Percentiles rank a stretch among this genome's conserved stretches.
Evolutionary conservation across 2,329 filamentous ascomycete species (phyloP).

Genomic region (Tolypocladium nubicola): DNA sequence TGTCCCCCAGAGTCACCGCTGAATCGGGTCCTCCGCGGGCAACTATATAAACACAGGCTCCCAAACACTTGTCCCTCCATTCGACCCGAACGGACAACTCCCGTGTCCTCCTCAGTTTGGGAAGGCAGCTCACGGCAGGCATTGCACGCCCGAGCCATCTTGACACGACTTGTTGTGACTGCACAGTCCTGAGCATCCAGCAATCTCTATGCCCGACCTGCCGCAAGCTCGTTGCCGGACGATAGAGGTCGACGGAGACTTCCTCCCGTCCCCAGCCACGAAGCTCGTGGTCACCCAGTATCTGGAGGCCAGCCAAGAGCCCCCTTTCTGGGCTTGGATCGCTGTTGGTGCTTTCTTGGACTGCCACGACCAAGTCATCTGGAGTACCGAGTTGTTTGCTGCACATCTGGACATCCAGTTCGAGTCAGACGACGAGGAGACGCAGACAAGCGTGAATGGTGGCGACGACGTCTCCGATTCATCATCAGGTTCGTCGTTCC

Average conservation of each 20-base stretch:
- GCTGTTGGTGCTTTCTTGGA: constrained; percentile 38
- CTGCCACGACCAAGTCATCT: constrained; percentile 25
- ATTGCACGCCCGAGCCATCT: neutral
- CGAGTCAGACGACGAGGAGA: constrained; percentile 15
- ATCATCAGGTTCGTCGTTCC: constrained; percentile 9
- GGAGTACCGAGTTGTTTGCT: constrained; percentile 35
- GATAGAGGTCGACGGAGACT: constrained; percentile 15
- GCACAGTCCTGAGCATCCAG: neutral
- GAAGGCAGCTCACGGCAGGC: neutral
- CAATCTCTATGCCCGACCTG: constrained; percentile 9
- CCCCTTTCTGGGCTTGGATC: constrained; percentile 33
- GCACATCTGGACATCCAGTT: constrained; percentile 15
- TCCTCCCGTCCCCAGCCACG: constrained; percentile 33
- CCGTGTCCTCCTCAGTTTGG: too few species aligned
- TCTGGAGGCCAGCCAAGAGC: constrained; percentile 19
- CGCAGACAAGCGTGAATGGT: neutral
- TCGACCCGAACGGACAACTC: neutral
- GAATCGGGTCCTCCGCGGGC: constrained; percentile 5
- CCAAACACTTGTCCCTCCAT: neutral
- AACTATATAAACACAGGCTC: neutral
- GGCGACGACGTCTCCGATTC: constrained; percentile 6
- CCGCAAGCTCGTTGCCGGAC: constrained; percentile 10
- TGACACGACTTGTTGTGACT: neutral
- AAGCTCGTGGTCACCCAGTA: constrained; percentile 35
- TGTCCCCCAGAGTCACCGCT: neutral